A percentile compares a stretch with the other conserved stretches of the same genome.
Evolutionary conservation across 2,329 filamentous ascomycete genomes (phyloP).

Genomic region (Eurotiales sp.): DNA sequence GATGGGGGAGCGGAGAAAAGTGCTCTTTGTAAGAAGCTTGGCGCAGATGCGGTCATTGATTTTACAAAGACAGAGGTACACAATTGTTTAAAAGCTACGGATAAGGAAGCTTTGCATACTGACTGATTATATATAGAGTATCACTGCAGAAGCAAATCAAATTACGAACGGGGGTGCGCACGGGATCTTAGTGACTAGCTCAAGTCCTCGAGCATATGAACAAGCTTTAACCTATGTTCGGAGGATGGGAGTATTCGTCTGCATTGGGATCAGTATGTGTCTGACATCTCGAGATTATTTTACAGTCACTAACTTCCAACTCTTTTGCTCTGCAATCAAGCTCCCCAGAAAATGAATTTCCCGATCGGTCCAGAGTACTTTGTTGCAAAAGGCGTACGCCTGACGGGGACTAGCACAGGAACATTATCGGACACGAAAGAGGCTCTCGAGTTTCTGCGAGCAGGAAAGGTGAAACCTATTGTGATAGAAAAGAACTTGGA

Average conservation of each 20-base stretch:
- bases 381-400: constrained; percentile 16
- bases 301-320: no score
- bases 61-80: constrained; percentile 25
- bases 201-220: constrained; percentile 34
- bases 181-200: constrained; percentile 35
- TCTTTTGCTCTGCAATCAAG: not conserved
- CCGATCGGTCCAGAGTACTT: constrained; percentile 18
- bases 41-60: constrained; percentile 27
- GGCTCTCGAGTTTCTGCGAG: constrained; percentile 16
- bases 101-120: not conserved
- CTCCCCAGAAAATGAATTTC: constrained; percentile 8
- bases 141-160: constrained; percentile 30
- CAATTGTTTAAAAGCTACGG: not conserved
- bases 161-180: constrained; percentile 38
- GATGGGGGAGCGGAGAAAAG: constrained; percentile 37
- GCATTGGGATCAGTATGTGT: constrained; percentile 14
- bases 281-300: not conserved
- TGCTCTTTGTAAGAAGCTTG: constrained; percentile 33
- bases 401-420: constrained; percentile 18
- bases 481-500: constrained; percentile 17
- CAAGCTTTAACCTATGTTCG: constrained; percentile 16
- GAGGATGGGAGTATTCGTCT: constrained; percentile 13
- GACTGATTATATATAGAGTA: constrained; percentile 19
- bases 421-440: constrained; percentile 17
- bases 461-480: constrained; percentile 21